phyloP scores from a whole-genome alignment of 345 rosid species.

The Sonneratia alba region DNA sequence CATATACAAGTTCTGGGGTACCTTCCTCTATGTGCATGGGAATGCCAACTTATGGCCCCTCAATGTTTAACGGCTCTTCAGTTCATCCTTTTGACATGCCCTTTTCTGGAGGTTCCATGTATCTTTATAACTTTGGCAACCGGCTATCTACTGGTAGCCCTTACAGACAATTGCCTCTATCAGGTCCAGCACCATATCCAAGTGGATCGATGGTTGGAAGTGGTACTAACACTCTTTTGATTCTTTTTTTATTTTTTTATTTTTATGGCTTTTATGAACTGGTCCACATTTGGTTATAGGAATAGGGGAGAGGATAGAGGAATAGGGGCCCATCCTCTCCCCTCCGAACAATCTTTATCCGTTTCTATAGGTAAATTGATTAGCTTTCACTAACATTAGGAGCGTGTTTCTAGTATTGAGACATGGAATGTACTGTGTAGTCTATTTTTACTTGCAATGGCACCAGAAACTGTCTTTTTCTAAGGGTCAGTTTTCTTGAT shows the following conservation, averaged over 20 bases:
- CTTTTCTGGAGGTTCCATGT: constrained; percentile 85
- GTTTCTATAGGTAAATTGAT: not conserved
- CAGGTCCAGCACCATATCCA: constrained; percentile 82
- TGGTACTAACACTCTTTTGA: constrained; percentile 23
- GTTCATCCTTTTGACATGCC: constrained; percentile 83
- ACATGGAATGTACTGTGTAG: not conserved
- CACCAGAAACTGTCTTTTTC: not conserved
- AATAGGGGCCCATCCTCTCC: no score
- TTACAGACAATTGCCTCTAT: constrained; percentile 65
- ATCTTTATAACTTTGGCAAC: constrained; percentile 65
- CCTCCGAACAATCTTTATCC: not conserved
- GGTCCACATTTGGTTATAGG: not conserved
- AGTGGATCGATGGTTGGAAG: constrained; percentile 82
- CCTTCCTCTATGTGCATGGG: constrained; percentile 84
- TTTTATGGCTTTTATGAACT: not conserved
- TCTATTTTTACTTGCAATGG: not conserved
- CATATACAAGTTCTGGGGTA: constrained; percentile 66
- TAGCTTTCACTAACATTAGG: not conserved
- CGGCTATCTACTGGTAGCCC: constrained; percentile 80
- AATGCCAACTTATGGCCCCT: constrained; percentile 83
- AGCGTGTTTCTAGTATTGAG: not conserved
- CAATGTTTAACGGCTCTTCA: constrained; percentile 67
- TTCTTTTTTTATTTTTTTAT: not conserved
- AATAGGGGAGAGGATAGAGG: no score
- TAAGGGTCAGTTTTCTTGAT: no score